phyloP scores from a whole-genome alignment of 352 stramenopile genomes.

The Pythium diclinum region DNA sequence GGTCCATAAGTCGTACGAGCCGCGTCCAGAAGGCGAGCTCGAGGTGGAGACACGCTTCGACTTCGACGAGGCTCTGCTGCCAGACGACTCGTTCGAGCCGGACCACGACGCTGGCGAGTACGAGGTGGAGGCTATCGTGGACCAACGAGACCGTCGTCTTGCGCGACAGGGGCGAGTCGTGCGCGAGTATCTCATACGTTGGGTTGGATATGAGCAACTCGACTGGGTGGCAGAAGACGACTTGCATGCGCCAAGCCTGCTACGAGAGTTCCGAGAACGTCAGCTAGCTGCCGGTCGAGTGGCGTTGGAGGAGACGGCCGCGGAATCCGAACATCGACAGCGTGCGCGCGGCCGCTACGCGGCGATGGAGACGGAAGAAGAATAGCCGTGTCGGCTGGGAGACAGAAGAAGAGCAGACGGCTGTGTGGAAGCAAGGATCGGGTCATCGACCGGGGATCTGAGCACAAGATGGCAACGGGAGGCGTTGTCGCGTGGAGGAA shows the following conservation, averaged over 20 bases:
- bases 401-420: too few relatives aligned
- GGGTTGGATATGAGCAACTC: conserved; percentile 20
- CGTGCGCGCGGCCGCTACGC: too few relatives aligned
- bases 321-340: too few relatives aligned
- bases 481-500: too few relatives aligned
- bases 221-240: conserved; percentile 21
- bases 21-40: background rate
- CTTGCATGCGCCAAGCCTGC: conserved; percentile 7
- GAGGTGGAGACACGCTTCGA: conserved; percentile 22
- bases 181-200: conserved; percentile 17
- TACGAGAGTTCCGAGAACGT: too few relatives aligned
- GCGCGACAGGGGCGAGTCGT: conserved; percentile 8
- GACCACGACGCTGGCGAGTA: conserved; percentile 15
- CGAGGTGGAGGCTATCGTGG: conserved; percentile 17
- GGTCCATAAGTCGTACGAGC: conserved; percentile 4
- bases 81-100: conserved; percentile 24
- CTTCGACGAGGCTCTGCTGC: conserved; percentile 27
- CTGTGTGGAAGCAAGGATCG: too few relatives aligned
- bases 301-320: too few relatives aligned
- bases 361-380: too few relatives aligned
- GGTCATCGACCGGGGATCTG: too few relatives aligned
- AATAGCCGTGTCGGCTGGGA: too few relatives aligned
- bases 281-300: too few relatives aligned
- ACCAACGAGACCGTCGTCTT: background rate
- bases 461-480: too few relatives aligned